Evolutionary conservation across 345 rosid species (phyloP).

Genomic region (Eucalyptus pauciflora): DNA sequence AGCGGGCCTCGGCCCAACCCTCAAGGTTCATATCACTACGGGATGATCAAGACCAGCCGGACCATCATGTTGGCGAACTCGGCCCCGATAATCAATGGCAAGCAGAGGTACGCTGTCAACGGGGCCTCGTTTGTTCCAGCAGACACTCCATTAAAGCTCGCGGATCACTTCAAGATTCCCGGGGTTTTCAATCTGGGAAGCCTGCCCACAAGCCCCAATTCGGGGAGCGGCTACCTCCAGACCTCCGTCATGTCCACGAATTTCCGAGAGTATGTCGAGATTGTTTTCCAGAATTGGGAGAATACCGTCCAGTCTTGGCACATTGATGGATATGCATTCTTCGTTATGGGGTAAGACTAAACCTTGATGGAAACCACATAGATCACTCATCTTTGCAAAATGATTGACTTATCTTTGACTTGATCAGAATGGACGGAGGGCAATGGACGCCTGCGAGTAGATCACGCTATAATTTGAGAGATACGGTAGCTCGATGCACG

Average conservation of each 20-base stretch:
- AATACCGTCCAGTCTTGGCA: conserved; percentile 82
- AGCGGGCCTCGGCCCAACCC: conserved; percentile 98
- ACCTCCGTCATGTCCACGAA: conserved; percentile 65
- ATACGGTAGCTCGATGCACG: conserved; percentile 69
- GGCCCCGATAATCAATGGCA: conserved; percentile 70
- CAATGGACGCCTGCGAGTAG: conserved; percentile 78
- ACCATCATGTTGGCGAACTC: conserved; percentile 63
- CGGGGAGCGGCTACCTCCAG: conserved; percentile 55
- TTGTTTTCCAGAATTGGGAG: conserved; percentile 82
- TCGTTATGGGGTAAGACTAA: conserved; percentile 68
- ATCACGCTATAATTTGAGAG: conserved; percentile 58
- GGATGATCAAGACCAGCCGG: conserved; percentile 65
- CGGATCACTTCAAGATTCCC: conserved; percentile 74
- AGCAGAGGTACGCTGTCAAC: conserved; percentile 78
- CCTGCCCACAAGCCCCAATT: conserved; percentile 52
- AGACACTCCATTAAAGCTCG: conserved; percentile 87
- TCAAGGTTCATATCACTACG: conserved; percentile 96
- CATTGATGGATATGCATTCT: conserved; percentile 74
- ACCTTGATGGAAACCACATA: background rate
- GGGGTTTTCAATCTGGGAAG: conserved; percentile 80
- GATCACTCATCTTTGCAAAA: background rate
- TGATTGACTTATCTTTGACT: background rate
- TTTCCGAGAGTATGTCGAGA: conserved; percentile 67
- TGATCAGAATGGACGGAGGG: conserved; percentile 88
- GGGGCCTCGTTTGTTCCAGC: conserved; percentile 58